Percentiles rank a stretch among this genome's conserved stretches.
Conservation (phyloP, 2,329 filamentous ascomycete genomes). For the Ophiostoma sp. region DNA sequence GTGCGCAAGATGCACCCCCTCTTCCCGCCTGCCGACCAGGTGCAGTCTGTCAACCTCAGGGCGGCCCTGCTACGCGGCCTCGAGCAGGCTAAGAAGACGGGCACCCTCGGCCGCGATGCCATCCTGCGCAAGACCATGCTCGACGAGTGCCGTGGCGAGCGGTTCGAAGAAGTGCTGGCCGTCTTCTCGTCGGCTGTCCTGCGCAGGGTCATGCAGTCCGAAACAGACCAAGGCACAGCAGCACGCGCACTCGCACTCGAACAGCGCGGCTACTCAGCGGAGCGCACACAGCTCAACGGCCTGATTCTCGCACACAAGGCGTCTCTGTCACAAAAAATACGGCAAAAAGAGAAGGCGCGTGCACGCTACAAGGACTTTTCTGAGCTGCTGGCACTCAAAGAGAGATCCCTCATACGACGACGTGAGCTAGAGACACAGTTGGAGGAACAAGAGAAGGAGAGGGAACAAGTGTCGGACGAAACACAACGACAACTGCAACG, state of each 20-base stretch:
- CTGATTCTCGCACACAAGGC: conserved; percentile 68
- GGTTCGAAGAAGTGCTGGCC: conserved; percentile 79
- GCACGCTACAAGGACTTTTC: conserved; percentile 59
- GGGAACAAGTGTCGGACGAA: conserved; percentile 29
- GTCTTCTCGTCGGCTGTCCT: conserved; percentile 79
- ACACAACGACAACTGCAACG: conserved; percentile 43
- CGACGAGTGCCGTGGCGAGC: conserved; percentile 90
- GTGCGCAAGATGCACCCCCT: conserved; percentile 77
- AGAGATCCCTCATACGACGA: conserved; percentile 50
- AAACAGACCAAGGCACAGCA: conserved; percentile 18
- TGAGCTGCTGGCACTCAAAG: conserved; percentile 58
- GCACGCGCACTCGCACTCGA: conserved; percentile 55
- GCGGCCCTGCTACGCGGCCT: conserved; percentile 75
- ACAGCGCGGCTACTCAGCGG: conserved; percentile 51
- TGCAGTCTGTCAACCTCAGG: conserved; percentile 86
- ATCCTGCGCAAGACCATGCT: conserved; percentile 90
- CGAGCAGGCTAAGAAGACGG: conserved; percentile 82
- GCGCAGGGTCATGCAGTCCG: conserved; percentile 49
- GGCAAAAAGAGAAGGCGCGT: conserved; percentile 54
- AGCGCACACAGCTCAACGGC: conserved; percentile 52
- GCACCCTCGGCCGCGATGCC: conserved; percentile 71
- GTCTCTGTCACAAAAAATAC: conserved; percentile 56
- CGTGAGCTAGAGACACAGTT: conserved; percentile 40
- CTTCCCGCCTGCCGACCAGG: conserved; percentile 83
- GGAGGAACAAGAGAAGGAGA: neutral